phyloP scores from a whole-genome alignment of 495 filamentous ascomycete genomes.

The Penicillium crystallinum region DNA sequence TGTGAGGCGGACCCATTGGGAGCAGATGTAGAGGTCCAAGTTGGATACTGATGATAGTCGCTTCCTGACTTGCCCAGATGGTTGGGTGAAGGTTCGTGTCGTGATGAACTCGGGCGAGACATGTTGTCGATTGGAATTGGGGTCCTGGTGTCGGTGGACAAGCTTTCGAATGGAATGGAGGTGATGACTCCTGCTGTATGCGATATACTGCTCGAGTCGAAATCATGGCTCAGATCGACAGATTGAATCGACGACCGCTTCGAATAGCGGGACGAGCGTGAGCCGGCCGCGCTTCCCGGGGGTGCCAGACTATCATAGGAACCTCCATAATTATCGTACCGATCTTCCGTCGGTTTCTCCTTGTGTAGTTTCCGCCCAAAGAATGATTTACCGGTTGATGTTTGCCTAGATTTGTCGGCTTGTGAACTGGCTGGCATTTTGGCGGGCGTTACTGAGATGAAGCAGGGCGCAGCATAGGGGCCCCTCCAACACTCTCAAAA shows the following conservation, averaged over 20 bases:
- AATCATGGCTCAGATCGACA: conserved; percentile 49
- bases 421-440: conserved; percentile 55
- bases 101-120: conserved; percentile 60
- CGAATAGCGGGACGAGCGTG: conserved; percentile 73
- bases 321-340: conserved; percentile 50
- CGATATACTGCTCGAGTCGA: conserved; percentile 53
- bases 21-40: conserved; percentile 51
- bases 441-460: conserved; percentile 34
- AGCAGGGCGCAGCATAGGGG: conserved; percentile 39
- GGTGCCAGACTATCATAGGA: conserved; percentile 45
- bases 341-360: conserved; percentile 57
- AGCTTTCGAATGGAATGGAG: conserved; percentile 80
- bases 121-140: conserved; percentile 75
- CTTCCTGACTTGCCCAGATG: conserved; percentile 69
- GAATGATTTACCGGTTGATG: conserved; percentile 80
- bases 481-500: conserved; percentile 14
- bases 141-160: conserved; percentile 58
- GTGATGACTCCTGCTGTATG: conserved; percentile 83
- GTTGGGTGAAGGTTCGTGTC: conserved; percentile 72
- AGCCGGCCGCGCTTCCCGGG: conserved; percentile 53
- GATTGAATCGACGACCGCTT: conserved; percentile 74
- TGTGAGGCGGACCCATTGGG: conserved; percentile 50
- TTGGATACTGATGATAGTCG: conserved; percentile 90
- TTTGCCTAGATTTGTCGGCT: conserved; percentile 75
- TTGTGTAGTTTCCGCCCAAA: conserved; percentile 74